phyloP scores from a whole-genome alignment of 23 red algal genomes.

The Agarophyton chilense region DNA sequence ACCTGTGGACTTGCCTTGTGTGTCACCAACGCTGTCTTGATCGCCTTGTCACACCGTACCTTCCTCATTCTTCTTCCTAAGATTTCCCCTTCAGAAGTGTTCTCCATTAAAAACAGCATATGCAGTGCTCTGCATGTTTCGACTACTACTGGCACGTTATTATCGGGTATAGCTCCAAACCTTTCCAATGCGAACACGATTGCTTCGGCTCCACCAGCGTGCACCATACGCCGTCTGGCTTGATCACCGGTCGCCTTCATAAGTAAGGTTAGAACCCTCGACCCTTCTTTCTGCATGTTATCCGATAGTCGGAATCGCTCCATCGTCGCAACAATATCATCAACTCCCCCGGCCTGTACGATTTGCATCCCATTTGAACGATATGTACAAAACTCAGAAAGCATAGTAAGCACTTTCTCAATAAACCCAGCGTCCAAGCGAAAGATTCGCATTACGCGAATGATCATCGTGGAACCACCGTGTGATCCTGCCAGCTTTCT shows the following conservation, averaged over 20 bases:
- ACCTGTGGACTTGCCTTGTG: slow-evolving; percentile 38
- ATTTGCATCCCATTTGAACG: slow-evolving; percentile 67
- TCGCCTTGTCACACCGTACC: slow-evolving; percentile 54
- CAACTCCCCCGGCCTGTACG: slow-evolving; percentile 50
- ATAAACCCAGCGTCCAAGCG: slow-evolving; percentile 69
- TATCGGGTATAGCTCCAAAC: slow-evolving; percentile 56
- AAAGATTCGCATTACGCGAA: slow-evolving; percentile 75
- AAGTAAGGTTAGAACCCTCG: slow-evolving; percentile 41
- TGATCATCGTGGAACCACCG: slow-evolving; percentile 61
- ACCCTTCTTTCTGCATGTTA: slow-evolving; percentile 62
- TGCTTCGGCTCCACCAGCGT: slow-evolving; percentile 52
- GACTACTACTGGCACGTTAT: slow-evolving; percentile 33
- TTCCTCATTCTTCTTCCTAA: slow-evolving; percentile 56
- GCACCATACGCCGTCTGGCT: slow-evolving; percentile 57
- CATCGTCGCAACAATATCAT: slow-evolving; percentile 73
- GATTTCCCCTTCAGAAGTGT: slow-evolving; percentile 54
- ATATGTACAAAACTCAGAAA: slow-evolving; percentile 68
- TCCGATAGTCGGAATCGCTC: slow-evolving; percentile 56
- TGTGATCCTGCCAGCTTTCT: slow-evolving; percentile 42
- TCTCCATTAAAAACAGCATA: slow-evolving; percentile 70
- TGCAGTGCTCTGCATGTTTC: slow-evolving; percentile 44
- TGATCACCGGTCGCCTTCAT: slow-evolving; percentile 69
- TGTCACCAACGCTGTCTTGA: slow-evolving; percentile 57
- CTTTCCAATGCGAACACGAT: slow-evolving; percentile 64
- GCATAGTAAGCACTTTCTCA: slow-evolving; percentile 37